These are phyloP conservation scores for Ustilago curta DNA, from an alignment of 1,284 basidiomycete species.

Conservation along the genomic window DNA sequence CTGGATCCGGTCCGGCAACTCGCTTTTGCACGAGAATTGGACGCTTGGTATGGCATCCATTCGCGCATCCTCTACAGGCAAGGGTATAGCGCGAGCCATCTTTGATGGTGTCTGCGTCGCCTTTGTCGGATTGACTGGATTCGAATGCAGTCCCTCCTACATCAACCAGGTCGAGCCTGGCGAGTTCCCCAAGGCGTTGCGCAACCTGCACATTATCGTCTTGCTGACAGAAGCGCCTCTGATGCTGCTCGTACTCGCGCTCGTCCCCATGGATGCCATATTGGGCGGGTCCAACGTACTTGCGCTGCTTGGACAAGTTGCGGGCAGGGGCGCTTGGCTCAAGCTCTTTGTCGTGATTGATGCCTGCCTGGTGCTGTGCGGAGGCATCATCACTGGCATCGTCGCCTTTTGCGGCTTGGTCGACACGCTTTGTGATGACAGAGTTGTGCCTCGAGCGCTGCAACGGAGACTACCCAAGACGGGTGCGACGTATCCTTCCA, in stretches of 20 bases:
- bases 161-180: slow-evolving; percentile 51
- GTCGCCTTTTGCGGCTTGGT: slow-evolving; percentile 46
- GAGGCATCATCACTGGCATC: slow-evolving; percentile 58
- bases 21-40: slow-evolving; percentile 48
- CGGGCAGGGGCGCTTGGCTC: slow-evolving; percentile 46
- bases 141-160: slow-evolving; percentile 58
- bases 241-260: slow-evolving; percentile 53
- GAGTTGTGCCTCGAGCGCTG: slow-evolving; percentile 75
- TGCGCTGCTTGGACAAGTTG: slow-evolving; percentile 35
- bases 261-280: slow-evolving; percentile 37
- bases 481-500: slow-evolving; percentile 74
- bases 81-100: slow-evolving; percentile 41
- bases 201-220: slow-evolving; percentile 49
- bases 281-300: slow-evolving; percentile 50
- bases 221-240: slow-evolving; percentile 51
- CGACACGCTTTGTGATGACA: slow-evolving; percentile 70
- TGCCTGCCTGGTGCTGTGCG: slow-evolving; percentile 54
- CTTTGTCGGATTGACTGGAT: slow-evolving; percentile 59
- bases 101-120: slow-evolving; percentile 55
- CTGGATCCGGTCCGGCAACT: slow-evolving; percentile 48
- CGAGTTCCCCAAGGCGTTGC: slow-evolving; percentile 49
- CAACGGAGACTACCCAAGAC: slow-evolving; percentile 73
- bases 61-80: slow-evolving; percentile 23
- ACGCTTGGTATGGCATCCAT: slow-evolving; percentile 25
- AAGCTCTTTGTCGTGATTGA: slow-evolving; percentile 53